Evolutionary conservation across 371 early-diverging fungal genomes (phyloP), one percentile per base, ranked within the genome.

Genomic region (Rhizomucor miehei): DNA sequence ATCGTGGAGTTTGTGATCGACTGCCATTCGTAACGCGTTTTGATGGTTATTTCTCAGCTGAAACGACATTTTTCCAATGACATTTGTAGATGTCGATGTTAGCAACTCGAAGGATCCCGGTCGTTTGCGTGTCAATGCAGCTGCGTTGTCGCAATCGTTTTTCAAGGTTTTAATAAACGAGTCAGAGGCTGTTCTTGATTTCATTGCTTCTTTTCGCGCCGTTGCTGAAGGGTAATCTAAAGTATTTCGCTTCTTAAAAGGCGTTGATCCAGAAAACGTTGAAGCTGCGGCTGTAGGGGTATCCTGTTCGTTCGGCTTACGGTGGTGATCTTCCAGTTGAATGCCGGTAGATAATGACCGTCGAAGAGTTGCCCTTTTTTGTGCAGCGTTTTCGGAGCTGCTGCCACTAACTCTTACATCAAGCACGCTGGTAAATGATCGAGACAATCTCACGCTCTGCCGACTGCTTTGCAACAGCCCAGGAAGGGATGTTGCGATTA

Each of bases 1-100:
- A 58, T 73, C 77, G n/a, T 65, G 67, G 4, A 77, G 37, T 45
- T 69, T 73, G 50, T 77, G 71, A 48, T 77, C 77, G 2, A 66
- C 63, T 1, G 64, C 67, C 21, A 71, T 47, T 12, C 69, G 66
- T 24, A 73, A 36, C 3, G 77, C 63, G 47, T 73, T 57, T 36
- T 71, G 71, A 39, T 77, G 73, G 34, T 62, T 75, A 29, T 54
- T 75, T 48, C 67, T 66, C 13, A 70, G 49, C 34, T 71, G 67
- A n/a, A 62, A 41, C 1, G 71, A 67, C 65, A 72, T 66, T 40
- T 71, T 75, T 1, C 72, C 67, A 52, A 75, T 68, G 62, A 75
- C 60, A 29, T 58, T 69, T 1, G 50, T 23, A 12, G 54, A 37
- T 5, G 47, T 29, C 16, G 54, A 55, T 10, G 71, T 50, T 14